Evolutionary conservation across 164 flowering plant genomes (phyloP).

Genomic region (Vitis amurensis): DNA sequence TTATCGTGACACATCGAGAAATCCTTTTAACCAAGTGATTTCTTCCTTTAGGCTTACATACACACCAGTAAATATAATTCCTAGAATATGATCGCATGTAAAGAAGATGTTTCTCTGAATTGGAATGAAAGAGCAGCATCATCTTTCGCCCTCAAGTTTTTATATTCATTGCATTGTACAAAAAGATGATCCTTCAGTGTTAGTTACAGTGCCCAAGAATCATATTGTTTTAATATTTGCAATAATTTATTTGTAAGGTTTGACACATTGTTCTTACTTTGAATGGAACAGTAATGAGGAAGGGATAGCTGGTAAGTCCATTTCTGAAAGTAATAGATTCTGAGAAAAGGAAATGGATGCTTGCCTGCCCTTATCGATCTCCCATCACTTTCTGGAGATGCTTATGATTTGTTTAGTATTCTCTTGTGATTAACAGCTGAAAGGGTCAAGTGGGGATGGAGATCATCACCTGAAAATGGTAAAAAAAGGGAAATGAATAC

Average conservation of each 20-base stretch:
- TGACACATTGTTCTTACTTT: slow-evolving; percentile 21
- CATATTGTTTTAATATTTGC: not conserved
- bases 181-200: not conserved
- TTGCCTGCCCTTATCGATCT: not conserved
- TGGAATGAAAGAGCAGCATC: too few relatives aligned
- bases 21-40: too few relatives aligned
- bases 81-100: too few relatives aligned
- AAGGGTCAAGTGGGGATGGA: not conserved
- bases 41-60: too few relatives aligned
- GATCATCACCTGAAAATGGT: not conserved
- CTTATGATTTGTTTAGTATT: not conserved
- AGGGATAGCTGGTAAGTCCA: not conserved
- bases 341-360: slow-evolving; percentile 1
- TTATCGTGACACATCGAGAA: too few relatives aligned
- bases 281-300: slow-evolving; percentile 2
- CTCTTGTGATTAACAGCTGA: not conserved
- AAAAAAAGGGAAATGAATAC: not conserved
- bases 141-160: too few relatives aligned
- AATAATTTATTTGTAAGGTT: not conserved
- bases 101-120: too few relatives aligned
- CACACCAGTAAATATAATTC: too few relatives aligned
- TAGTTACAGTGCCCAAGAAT: not conserved
- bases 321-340: not conserved
- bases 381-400: not conserved
- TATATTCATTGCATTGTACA: too few relatives aligned